A percentile compares a stretch with the other conserved stretches of the same genome.
phyloP scores from a whole-genome alignment of 1,284 basidiomycete species.

The Somion occarium region DNA sequence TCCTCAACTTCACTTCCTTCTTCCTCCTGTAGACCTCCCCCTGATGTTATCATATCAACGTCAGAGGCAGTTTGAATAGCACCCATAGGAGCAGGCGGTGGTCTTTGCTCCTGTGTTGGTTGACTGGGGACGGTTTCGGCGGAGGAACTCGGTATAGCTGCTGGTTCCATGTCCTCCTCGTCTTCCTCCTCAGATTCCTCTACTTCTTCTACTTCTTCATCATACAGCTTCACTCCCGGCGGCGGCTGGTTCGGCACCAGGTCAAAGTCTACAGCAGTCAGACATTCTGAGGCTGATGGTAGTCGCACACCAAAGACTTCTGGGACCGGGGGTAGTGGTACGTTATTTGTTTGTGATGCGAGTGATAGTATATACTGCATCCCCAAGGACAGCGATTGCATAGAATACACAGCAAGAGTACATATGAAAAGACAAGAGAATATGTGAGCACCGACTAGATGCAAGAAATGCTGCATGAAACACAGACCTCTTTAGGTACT shows the following conservation, averaged over 20 bases:
- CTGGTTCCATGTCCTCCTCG: conserved; percentile 60
- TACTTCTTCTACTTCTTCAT: conserved; percentile 76
- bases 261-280: conserved; percentile 91
- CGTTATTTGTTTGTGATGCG: conserved; percentile 87
- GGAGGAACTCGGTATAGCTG: conserved; percentile 32
- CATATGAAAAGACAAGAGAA: background rate
- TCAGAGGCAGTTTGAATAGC: conserved; percentile 61
- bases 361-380: conserved; percentile 82
- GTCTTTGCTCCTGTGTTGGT: conserved; percentile 10
- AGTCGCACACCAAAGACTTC: conserved; percentile 94
- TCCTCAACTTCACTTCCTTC: conserved; percentile 61
- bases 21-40: conserved; percentile 49
- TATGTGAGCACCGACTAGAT: background rate
- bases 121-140: too few species aligned
- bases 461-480: background rate
- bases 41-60: conserved; percentile 52
- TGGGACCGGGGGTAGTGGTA: conserved; percentile 87
- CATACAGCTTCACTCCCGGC: conserved; percentile 65
- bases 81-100: conserved; percentile 41
- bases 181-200: conserved; percentile 67
- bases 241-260: conserved; percentile 85
- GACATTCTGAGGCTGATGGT: conserved; percentile 77
- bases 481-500: conserved; percentile 89
- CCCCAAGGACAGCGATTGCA: background rate
- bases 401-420: background rate